Base-by-base conservation (phyloP, 768 basidiomycete genomes). In the Kwoniella shandongensis region DNA sequence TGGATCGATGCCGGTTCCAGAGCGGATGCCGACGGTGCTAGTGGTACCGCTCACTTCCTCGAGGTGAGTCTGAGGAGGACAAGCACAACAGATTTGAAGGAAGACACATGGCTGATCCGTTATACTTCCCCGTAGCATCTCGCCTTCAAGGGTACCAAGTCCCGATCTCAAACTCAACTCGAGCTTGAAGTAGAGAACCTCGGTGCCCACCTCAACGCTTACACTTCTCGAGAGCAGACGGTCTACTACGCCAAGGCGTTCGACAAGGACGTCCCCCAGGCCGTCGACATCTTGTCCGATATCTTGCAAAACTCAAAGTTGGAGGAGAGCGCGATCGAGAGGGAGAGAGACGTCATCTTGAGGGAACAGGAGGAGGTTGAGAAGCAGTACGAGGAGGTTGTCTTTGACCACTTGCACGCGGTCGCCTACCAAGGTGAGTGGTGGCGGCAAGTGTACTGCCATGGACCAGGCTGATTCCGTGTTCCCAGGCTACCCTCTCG, bases 181-280 rank as follows among this genome's bases (percentile, higher is more conserved):
- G 96, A 98, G 79, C 84, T 97, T 55, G 92, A 97, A 78, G 94
- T 98, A 22, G 96, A 99, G 81, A 93, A 96, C 79, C 82, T 98
- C 55, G 96, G 96, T 65, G 91, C 93, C 17, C 92, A 97, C 77
- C 80, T 99, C 55, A 98, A 98, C 76, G 94, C 96, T 46, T 98
- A 97, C 80, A 99, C 96, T 8, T 96, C 93, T 23, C 85, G 96
- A 61, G 96, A 99, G 80, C 94, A 98, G 79, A 99, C 96, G 20
- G 93, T 97, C 54, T 99, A 97, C 82, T 97, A 97, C 74, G 94
- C 94, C 71, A 97, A 98, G 83, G 87, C 88, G 76, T 98, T 99
- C 85, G 84, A 88, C 77, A 88, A 92, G 81, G 96, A 98, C 76
- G 89, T 98, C 11, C 83, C 86, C 12, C 81, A 82, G 46, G 85